phyloP scores from a whole-genome alignment of 2,329 filamentous ascomycete species.

The Ophiostoma sp. region DNA sequence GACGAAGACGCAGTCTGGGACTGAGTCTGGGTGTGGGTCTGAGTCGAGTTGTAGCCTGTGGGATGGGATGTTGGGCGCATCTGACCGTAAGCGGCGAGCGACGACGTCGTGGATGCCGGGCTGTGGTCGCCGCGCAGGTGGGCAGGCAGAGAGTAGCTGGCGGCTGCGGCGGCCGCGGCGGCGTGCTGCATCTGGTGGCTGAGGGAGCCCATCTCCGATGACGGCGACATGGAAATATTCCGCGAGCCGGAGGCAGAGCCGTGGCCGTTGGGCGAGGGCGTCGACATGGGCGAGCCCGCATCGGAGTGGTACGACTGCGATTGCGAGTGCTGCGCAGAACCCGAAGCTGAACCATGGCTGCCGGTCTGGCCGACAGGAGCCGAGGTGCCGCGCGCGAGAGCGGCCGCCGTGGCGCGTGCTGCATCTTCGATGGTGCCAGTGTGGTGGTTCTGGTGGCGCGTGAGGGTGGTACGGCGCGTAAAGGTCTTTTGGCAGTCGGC shows the following conservation, averaged over 20 bases:
- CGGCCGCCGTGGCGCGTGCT: conserved; percentile 80
- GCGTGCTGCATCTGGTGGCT: conserved; percentile 54
- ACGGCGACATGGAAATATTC: conserved; percentile 72
- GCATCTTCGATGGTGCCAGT: conserved; percentile 93
- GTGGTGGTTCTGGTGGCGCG: conserved; percentile 92
- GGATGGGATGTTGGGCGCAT: conserved; percentile 81
- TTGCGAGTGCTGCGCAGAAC: neutral
- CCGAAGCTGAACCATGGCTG: neutral
- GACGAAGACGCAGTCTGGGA: neutral
- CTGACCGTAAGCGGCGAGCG: conserved; percentile 40
- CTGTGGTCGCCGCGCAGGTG: conserved; percentile 75
- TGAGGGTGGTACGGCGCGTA: conserved; percentile 89
- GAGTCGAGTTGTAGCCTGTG: conserved; percentile 63
- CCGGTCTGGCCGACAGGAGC: neutral
- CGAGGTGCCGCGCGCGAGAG: conserved; percentile 55
- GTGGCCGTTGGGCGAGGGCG: conserved; percentile 66
- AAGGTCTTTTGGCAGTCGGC: conserved; percentile 98
- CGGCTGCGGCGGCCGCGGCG: conserved; percentile 38
- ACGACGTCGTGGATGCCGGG: conserved; percentile 59
- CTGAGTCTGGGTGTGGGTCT: neutral
- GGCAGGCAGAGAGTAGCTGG: conserved; percentile 54
- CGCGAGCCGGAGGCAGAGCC: conserved; percentile 36
- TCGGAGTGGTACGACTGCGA: conserved; percentile 49
- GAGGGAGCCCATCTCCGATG: conserved; percentile 65
- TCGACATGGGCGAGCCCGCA: conserved; percentile 64